These are phyloP conservation scores for Albugo laibachii DNA, from an alignment of 352 stramenopile genomes.

Conservation along the genomic window DNA sequence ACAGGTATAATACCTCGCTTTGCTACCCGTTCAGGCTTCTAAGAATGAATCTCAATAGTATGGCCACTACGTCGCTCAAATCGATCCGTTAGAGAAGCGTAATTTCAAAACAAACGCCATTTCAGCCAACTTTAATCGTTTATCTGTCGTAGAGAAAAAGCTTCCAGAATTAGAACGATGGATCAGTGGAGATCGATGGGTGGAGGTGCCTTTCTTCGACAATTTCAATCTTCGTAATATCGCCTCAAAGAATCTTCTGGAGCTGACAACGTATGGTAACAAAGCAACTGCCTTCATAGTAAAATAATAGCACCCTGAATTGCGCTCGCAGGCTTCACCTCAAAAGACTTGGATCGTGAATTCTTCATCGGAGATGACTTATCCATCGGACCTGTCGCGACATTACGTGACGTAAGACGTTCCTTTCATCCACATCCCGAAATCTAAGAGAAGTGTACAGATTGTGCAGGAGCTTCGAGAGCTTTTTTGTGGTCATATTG, in stretches of 20 bases:
- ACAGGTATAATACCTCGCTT: constrained; percentile 16
- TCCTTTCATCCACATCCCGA: not conserved
- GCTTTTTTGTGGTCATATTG: constrained; percentile 93
- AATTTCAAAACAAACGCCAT: not conserved
- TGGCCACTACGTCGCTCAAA: constrained; percentile 74
- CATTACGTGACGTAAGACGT: constrained; percentile 26
- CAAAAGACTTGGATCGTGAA: constrained; percentile 75
- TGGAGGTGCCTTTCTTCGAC: constrained; percentile 75
- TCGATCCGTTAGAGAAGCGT: constrained; percentile 73
- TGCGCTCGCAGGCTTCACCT: constrained; percentile 56
- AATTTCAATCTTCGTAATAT: constrained; percentile 72
- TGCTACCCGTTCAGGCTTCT: not conserved
- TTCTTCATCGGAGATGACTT: constrained; percentile 85
- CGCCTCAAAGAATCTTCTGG: constrained; percentile 59
- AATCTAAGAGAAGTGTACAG: constrained; percentile 22
- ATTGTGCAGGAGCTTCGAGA: constrained; percentile 87
- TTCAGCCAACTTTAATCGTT: not conserved
- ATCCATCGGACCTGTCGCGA: constrained; percentile 61
- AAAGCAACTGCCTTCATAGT: not conserved
- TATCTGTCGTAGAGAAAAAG: constrained; percentile 32
- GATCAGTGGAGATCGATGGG: constrained; percentile 64
- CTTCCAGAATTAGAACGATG: constrained; percentile 67
- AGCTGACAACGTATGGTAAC: constrained; percentile 60
- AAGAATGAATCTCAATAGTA: constrained; percentile 16
- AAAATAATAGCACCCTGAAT: not conserved